These are phyloP conservation scores for Pythium phragmiticola DNA, from an alignment of 352 stramenopile species.

Conservation along the genomic window DNA sequence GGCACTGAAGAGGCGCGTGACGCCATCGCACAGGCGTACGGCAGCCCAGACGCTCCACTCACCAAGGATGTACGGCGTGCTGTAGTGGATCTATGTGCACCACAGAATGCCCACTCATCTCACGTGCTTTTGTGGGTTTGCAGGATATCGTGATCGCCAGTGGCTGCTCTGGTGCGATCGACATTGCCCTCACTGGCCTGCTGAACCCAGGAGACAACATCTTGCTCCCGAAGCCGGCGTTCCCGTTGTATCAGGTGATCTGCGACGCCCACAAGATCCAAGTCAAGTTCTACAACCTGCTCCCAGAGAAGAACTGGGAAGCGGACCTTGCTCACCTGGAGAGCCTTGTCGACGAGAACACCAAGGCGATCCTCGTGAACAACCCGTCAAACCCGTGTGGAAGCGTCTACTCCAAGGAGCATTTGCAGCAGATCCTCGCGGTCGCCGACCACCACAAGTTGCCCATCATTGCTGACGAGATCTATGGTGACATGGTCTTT, in stretches of 20 bases:
- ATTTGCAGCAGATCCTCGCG: constrained; percentile 72
- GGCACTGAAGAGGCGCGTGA: constrained; percentile 81
- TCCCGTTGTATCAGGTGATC: constrained; percentile 95
- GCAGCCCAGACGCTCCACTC: constrained; percentile 45
- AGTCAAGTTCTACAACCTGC: constrained; percentile 90
- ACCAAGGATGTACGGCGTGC: constrained; percentile 61
- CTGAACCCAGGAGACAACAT: constrained; percentile 91
- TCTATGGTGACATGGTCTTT: constrained; percentile 86
- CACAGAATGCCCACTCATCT: not conserved
- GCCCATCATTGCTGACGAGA: constrained; percentile 91
- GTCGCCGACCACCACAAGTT: constrained; percentile 85
- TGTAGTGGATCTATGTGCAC: not conserved
- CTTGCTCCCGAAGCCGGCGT: constrained; percentile 92
- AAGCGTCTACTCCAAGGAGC: constrained; percentile 90
- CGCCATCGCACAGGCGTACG: constrained; percentile 89
- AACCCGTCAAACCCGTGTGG: constrained; percentile 96
- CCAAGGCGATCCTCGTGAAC: constrained; percentile 93
- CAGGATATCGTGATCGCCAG: constrained; percentile 93
- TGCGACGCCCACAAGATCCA: constrained; percentile 90
- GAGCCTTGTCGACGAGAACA: constrained; percentile 79
- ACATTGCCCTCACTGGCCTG: constrained; percentile 90
- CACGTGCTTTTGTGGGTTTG: not conserved
- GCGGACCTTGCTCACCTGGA: constrained; percentile 92
- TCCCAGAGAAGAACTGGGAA: constrained; percentile 91
- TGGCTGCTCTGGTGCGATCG: constrained; percentile 92